Evolutionary conservation across 139 green algal genomes (phyloP).

Genomic region (Chlorella sp.): DNA sequence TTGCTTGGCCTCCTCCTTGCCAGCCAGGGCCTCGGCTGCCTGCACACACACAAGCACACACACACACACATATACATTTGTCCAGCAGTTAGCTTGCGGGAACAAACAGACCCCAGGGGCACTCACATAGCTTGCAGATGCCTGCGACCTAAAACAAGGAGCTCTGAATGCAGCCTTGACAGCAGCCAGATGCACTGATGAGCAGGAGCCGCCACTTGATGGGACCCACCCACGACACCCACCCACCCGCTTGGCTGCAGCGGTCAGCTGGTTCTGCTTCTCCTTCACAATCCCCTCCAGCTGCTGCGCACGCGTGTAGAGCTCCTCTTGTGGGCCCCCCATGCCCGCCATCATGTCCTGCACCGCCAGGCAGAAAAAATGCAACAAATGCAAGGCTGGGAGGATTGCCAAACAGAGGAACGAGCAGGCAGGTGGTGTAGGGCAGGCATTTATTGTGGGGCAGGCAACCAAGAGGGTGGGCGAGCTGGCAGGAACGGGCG

Average conservation of each 20-base stretch:
- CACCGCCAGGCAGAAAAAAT: background rate
- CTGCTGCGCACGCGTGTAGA: background rate
- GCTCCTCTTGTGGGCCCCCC: background rate
- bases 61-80: too few species aligned
- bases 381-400: background rate
- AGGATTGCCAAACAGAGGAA: background rate
- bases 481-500: too few species aligned
- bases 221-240: too few species aligned
- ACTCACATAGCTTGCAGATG: too few species aligned
- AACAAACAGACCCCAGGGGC: too few species aligned
- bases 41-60: background rate
- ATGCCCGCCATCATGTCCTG: background rate
- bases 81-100: too few species aligned
- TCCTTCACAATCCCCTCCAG: background rate
- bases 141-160: too few species aligned
- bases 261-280: conserved; percentile 8
- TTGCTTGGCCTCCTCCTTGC: background rate
- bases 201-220: background rate
- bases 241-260: background rate
- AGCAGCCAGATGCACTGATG: background rate
- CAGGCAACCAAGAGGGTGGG: background rate
- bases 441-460: background rate
- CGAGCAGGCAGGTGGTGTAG: background rate
- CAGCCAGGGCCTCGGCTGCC: background rate
- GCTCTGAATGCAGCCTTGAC: too few species aligned